Evolutionary conservation across 148 eudicot species (phyloP).

Genomic region (Diospyros lotus): DNA sequence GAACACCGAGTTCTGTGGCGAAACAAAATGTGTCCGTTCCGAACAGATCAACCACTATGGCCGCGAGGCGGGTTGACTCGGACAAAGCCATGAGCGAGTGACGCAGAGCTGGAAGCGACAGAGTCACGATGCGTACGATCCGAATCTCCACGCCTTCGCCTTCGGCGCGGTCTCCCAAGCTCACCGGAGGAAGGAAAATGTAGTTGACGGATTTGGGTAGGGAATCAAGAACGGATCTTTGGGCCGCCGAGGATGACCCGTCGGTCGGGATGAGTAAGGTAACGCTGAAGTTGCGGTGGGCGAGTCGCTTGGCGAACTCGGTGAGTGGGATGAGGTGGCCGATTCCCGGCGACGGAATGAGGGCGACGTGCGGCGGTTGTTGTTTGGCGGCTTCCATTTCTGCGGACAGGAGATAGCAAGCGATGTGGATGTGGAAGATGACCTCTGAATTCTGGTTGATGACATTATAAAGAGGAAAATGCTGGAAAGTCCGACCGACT

Average conservation of each 20-base stretch:
- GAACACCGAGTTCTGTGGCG: not conserved
- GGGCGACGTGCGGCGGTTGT: not conserved
- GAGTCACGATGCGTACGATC: not conserved
- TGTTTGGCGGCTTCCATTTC: not conserved
- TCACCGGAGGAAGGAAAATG: constrained; percentile 3
- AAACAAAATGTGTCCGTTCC: not conserved
- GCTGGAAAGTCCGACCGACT: too few relatives aligned
- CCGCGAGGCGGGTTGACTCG: not conserved
- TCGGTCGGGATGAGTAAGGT: constrained; percentile 10
- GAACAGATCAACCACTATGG: constrained; percentile 4
- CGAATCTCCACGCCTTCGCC: not conserved
- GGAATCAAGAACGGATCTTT: not conserved
- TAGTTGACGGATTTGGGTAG: not conserved
- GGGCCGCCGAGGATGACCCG: not conserved
- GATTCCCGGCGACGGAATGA: not conserved
- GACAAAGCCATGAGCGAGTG: not conserved
- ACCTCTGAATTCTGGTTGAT: too few relatives aligned
- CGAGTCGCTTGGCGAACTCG: not conserved
- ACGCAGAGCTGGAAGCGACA: not conserved
- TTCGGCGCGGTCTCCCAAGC: not conserved
- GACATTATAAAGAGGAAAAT: too few relatives aligned
- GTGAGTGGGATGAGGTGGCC: constrained; percentile 6
- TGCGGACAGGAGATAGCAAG: too few relatives aligned
- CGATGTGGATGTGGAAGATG: too few relatives aligned
- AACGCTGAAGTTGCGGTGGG: not conserved